Evolutionary conservation across 345 rosid species (phyloP).

Genomic region (Euphorbia tirucalli): DNA sequence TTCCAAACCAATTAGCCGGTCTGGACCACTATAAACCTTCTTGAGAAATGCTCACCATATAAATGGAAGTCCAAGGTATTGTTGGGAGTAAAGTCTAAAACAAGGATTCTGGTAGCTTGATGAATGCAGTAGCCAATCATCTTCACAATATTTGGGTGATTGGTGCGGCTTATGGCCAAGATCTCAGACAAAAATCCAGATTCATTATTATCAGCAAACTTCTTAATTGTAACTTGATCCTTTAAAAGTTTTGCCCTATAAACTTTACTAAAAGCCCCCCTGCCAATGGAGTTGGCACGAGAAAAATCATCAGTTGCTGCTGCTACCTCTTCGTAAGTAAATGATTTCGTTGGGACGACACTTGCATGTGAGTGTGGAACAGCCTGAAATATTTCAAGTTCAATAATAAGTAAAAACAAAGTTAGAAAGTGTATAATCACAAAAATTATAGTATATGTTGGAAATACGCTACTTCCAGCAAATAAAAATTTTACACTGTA

Average conservation of each 20-base stretch:
- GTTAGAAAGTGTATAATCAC: too few relatives aligned
- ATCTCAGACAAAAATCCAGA: slow-evolving; percentile 25
- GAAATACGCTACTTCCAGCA: too few relatives aligned
- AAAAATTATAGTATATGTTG: too few relatives aligned
- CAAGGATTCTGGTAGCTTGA: slow-evolving; percentile 16
- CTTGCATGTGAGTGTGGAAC: neutral
- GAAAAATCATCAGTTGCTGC: slow-evolving; percentile 19
- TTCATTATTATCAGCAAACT: slow-evolving; percentile 19
- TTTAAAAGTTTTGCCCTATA: slow-evolving; percentile 17
- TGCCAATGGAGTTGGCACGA: slow-evolving; percentile 16
- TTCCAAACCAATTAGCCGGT: too few relatives aligned
- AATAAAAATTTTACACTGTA: too few relatives aligned
- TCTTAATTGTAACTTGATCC: slow-evolving; percentile 21
- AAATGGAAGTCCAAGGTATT: slow-evolving; percentile 23
- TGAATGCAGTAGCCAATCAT: slow-evolving; percentile 19
- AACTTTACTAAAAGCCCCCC: slow-evolving; percentile 23
- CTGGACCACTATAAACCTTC: too few relatives aligned
- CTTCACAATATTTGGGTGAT: neutral
- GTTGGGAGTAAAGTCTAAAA: slow-evolving; percentile 24
- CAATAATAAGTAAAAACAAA: too few relatives aligned
- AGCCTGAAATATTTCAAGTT: neutral
- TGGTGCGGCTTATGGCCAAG: slow-evolving; percentile 19
- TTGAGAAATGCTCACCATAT: slow-evolving; percentile 26
- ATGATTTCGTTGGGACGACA: neutral
- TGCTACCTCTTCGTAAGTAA: slow-evolving; percentile 14